Percentiles rank a stretch among this genome's conserved stretches.
Evolutionary conservation across 2,329 filamentous ascomycete species (phyloP).

Genomic region (Aspergillus bombycis): DNA sequence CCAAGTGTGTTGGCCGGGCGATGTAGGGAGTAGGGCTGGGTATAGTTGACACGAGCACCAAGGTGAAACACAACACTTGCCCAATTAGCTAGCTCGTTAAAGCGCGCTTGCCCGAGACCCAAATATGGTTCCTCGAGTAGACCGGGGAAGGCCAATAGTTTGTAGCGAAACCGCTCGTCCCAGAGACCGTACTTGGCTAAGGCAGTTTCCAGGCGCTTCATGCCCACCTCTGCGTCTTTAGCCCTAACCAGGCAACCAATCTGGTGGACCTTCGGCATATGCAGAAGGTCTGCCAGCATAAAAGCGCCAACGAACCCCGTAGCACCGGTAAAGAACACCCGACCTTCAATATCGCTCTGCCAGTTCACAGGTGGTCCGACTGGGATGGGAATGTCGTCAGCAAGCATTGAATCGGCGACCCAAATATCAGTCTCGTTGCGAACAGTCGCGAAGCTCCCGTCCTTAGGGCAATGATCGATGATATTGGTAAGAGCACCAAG

Average conservation of each 20-base stretch:
- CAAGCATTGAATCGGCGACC: neutral
- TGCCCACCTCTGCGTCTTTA: constrained; percentile 47
- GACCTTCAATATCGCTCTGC: constrained; percentile 24
- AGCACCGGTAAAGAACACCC: constrained; percentile 76
- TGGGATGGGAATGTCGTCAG: neutral
- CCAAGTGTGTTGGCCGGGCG: constrained; percentile 71
- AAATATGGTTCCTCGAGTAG: constrained; percentile 70
- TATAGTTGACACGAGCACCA: constrained; percentile 74
- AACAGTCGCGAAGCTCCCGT: too few species aligned
- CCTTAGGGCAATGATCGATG: too few species aligned
- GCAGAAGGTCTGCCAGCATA: constrained; percentile 69
- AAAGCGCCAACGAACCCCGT: constrained; percentile 86
- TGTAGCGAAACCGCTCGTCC: neutral
- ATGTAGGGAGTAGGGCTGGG: constrained; percentile 70
- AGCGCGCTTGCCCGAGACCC: constrained; percentile 30
- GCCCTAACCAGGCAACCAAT: constrained; percentile 75
- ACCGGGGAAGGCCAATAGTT: constrained; percentile 45
- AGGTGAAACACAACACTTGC: constrained; percentile 77
- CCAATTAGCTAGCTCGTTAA: constrained; percentile 53
- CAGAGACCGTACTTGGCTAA: constrained; percentile 17
- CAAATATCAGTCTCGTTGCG: neutral
- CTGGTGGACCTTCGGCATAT: constrained; percentile 52
- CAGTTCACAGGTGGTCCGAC: constrained; percentile 15
- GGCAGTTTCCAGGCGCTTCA: constrained; percentile 7
- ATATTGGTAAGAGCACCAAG: too few species aligned